A percentile compares a stretch with the other conserved stretches of the same genome.
Evolutionary conservation across 129 eudicot genomes (phyloP).

Genomic region (Oenanthe sinensis): DNA sequence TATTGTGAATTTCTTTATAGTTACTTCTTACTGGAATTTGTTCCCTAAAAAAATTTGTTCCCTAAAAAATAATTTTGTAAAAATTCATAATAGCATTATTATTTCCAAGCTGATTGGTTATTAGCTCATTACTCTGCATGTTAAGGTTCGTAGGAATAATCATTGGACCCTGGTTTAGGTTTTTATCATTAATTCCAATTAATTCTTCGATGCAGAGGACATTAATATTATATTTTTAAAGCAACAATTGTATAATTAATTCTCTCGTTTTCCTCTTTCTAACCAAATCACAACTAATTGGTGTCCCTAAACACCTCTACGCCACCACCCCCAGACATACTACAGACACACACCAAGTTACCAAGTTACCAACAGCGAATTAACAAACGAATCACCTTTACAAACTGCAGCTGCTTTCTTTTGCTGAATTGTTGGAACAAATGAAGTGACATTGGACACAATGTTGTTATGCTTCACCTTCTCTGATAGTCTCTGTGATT

Average conservation of each 20-base stretch:
- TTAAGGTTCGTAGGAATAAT: not conserved
- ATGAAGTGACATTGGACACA: constrained; percentile 60
- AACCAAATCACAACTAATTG: not conserved
- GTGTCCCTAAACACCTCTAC: not conserved
- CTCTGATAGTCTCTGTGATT: constrained; percentile 33
- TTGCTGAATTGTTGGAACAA: constrained; percentile 76
- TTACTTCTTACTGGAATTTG: not conserved
- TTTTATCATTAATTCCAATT: not conserved
- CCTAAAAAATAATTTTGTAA: not conserved
- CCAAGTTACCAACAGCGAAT: not conserved
- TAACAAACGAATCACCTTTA: constrained; percentile 35
- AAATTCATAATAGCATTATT: not conserved
- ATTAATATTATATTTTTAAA: not conserved
- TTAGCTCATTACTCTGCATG: not conserved
- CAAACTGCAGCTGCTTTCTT: constrained; percentile 72
- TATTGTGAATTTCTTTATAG: no score
- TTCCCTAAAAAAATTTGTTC: not conserved
- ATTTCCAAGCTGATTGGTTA: not conserved
- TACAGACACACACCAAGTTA: no score
- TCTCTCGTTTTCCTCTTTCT: not conserved
- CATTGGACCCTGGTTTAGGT: not conserved
- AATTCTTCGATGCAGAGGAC: not conserved
- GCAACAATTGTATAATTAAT: not conserved
- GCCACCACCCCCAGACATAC: no score
- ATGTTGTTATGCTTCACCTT: constrained; percentile 55